A percentile compares a stretch with the other conserved stretches of the same genome.
These are phyloP conservation scores for Ligustrum vulgare DNA, from an alignment of 257 asterid species.

Conservation along the genomic window DNA sequence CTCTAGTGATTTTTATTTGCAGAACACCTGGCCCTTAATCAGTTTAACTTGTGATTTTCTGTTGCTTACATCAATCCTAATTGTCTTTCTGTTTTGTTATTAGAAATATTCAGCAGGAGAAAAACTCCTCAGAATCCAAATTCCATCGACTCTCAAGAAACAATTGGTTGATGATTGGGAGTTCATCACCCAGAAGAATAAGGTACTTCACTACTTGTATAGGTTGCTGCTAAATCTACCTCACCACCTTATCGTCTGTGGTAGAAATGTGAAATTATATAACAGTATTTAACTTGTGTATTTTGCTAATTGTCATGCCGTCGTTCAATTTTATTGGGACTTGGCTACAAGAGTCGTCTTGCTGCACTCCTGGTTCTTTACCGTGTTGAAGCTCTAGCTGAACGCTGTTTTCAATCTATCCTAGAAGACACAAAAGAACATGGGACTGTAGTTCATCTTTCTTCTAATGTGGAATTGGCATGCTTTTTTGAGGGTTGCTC, in stretches of 20 bases:
- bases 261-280: neutral
- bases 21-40: neutral
- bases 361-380: neutral
- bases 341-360: neutral
- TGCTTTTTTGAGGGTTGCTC: neutral
- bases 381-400: neutral
- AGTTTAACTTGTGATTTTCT: neutral
- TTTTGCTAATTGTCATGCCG: neutral
- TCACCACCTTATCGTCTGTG: neutral
- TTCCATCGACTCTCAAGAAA: slow-evolving; percentile 74
- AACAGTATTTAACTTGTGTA: neutral
- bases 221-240: neutral
- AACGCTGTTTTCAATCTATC: neutral
- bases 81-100: slow-evolving; percentile 22
- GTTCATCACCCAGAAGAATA: slow-evolving; percentile 72
- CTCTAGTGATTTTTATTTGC: neutral
- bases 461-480: neutral
- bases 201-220: slow-evolving; percentile 43
- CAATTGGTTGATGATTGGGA: slow-evolving; percentile 85
- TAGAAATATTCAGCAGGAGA: slow-evolving; percentile 57
- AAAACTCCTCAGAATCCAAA: slow-evolving; percentile 62
- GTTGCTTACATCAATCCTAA: slow-evolving; percentile 11
- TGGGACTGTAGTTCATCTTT: slow-evolving; percentile 2
- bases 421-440: neutral
- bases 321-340: neutral